phyloP scores from a whole-genome alignment of 2,329 filamentous ascomycete genomes.

The Colletotrichum sp. region DNA sequence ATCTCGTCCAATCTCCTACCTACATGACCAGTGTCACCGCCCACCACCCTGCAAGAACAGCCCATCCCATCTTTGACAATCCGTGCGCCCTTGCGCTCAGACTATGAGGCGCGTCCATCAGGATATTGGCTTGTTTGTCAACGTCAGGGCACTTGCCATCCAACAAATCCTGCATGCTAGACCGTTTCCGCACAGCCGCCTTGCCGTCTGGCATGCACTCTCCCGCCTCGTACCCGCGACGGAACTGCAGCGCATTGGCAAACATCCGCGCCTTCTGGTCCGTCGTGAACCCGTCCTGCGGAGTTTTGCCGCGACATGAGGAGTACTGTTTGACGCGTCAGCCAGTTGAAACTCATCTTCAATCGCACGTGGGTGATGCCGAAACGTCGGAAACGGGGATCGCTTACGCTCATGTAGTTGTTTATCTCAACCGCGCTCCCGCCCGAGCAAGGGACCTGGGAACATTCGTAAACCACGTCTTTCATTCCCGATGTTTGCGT shows the following conservation, averaged over 20 bases:
- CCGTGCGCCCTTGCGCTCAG: neutral
- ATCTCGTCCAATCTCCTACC: neutral
- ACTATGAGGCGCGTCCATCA: conserved; percentile 2
- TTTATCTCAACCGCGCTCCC: conserved; percentile 13
- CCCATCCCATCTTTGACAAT: neutral
- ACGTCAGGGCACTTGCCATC: conserved; percentile 25
- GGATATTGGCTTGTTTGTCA: conserved; percentile 10
- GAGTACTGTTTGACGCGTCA: conserved; percentile 12
- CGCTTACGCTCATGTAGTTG: conserved; percentile 27
- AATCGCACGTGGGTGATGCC: neutral
- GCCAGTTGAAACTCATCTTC: neutral
- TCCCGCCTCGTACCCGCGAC: conserved; percentile 22
- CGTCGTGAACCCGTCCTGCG: conserved; percentile 24
- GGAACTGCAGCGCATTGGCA: conserved; percentile 24
- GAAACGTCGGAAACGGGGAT: neutral
- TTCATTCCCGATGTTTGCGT: conserved; percentile 22
- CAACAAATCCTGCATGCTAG: conserved; percentile 27
- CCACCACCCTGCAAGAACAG: neutral
- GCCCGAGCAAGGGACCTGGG: conserved; percentile 16
- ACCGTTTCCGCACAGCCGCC: conserved; percentile 13
- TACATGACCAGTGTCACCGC: neutral
- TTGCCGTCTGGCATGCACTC: conserved; percentile 23
- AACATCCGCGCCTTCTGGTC: conserved; percentile 29
- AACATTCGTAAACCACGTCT: conserved; percentile 19
- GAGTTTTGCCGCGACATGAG: conserved; percentile 14